Conservation (phyloP, 164 flowering plant genomes). For the Dillenia suffruticosa region DNA sequence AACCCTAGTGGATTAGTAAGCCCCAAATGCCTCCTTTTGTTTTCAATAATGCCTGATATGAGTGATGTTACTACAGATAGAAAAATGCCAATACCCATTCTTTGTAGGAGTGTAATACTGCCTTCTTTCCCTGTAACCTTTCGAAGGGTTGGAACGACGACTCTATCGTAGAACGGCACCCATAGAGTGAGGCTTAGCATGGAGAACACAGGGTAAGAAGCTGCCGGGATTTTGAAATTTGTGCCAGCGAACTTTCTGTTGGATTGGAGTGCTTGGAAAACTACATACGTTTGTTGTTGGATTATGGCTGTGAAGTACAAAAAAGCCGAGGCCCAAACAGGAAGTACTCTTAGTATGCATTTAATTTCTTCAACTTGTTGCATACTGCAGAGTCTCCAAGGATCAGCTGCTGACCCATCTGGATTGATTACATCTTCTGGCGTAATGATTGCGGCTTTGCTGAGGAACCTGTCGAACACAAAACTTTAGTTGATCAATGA, state of each 20-base stretch:
- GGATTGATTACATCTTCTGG: conserved; percentile 7
- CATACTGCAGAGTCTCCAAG: conserved; percentile 48
- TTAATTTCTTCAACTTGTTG: conserved; percentile 57
- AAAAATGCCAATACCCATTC: conserved; percentile 59
- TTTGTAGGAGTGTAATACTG: conserved; percentile 64
- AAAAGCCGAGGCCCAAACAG: conserved; percentile 52
- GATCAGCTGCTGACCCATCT: conserved; percentile 33
- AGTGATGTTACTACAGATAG: conserved; percentile 28
- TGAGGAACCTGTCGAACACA: conserved; percentile 3
- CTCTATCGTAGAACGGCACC: conserved; percentile 59
- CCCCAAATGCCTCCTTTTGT: conserved; percentile 18
- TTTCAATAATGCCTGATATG: conserved; percentile 31
- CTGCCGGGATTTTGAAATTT: conserved; percentile 55
- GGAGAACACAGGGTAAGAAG: conserved; percentile 39
- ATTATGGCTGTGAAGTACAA: conserved; percentile 35
- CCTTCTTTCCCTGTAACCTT: conserved; percentile 38
- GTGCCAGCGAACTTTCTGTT: conserved; percentile 48
- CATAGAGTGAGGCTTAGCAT: conserved; percentile 45
- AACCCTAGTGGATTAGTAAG: neutral
- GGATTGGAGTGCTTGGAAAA: conserved; percentile 56
- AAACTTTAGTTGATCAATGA: neutral
- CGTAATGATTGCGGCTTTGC: conserved; percentile 10
- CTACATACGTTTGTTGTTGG: conserved; percentile 53
- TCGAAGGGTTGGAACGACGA: conserved; percentile 38
- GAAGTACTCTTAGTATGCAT: conserved; percentile 39